Base-by-base conservation (phyloP, 257 asterid genomes). In the Gynochthodes officinalis region DNA sequence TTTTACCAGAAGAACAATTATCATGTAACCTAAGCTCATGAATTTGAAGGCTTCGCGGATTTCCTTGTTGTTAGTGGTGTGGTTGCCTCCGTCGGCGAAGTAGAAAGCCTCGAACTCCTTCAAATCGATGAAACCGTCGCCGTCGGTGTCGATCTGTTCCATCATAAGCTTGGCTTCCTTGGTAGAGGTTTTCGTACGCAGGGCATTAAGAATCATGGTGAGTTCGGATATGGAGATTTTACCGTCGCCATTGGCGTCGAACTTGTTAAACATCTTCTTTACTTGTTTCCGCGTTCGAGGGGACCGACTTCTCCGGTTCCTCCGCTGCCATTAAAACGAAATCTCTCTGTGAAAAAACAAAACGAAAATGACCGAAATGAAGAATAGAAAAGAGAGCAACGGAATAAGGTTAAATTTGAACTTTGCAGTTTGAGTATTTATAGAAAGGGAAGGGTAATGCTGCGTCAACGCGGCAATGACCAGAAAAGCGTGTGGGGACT, bases 71-170 rank as follows among this genome's bases (percentile, higher is more conserved):
- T 32, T 67, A 52, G 52, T 64, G 70, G 70, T 79, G 57, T 78
- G 78, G 33, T 78, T 83, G 33, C 30, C 68, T 48, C 80, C 79
- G 49, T 77, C 78, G 43, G 82, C 50, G 73, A 77, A 78, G 69
- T 90, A 84, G 79, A 87, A 87, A 18, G 86, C 85, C 81, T 84
- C 84, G 79, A 92, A 92, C 83, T 92, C 98, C 53, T 85, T 80
- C 79, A 87, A 49, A 35, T 92, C 98, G 77, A 93, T 89, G 77
- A 84, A 89, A 6, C 98, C 98, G 81, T 93, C 96, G 69, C 98
- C 97, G 87, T 93, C 91, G 33, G 77, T 71, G 77, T 93, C 98
- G 5, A 93, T 59, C 82, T 90, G 97, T 79, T 83, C 55, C 98
- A 93, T 90, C 73, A 86, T 82, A 25, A 85, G 79, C 71, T 75